Base-by-base conservation (phyloP, 805 yeast genomes). In the Metschnikowia corniflorae region DNA sequence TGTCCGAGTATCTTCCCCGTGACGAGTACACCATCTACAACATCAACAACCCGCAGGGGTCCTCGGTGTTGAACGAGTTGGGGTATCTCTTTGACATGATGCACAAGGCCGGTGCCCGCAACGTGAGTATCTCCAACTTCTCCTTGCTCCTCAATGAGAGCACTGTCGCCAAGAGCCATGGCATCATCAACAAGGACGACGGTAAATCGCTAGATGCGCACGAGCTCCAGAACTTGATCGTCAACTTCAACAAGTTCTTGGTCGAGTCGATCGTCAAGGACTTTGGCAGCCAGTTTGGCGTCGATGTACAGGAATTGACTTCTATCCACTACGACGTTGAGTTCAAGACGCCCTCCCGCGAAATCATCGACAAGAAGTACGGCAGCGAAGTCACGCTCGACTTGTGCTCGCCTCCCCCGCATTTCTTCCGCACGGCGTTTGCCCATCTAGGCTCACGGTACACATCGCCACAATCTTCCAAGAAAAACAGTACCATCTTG, bases 51-150 rank as follows among this genome's bases (percentile, higher is more conserved):
- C 63, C 60, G 24, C 68, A 64, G 36, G 71, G 72, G 0, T 62
- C 71, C 1, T 78, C 84, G 2, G 56, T 89, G 3, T 60, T 88
- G 18, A 79, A 85, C 32, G 97, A 93, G 54, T 63, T 89, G 30
- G 98, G 96, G 0, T 86, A 87, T 45, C 63, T 94, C 10, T 86
- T 78, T 60, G 97, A 94, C 53, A 91, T 93, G 98, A 73, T 91
- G 61, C 73, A 72, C 27, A 85, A 86, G 55, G 87, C 96, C 0
- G 62, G 73, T 10, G 93, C 95, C 0, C 73, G 75, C 25, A 55
- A 50, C 48, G 87, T 91, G 50, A 77, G 86, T 26, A 82, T 96
- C 0, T 69, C 88, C 2, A 93, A 93, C 54, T 87, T 91, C 53
- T 82, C 68, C 2, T 62, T 63, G 31, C 55, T 58, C 5, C 46